phyloP scores from a whole-genome alignment of 2,329 filamentous ascomycete genomes.

The Calcarisporium arbuscula region DNA sequence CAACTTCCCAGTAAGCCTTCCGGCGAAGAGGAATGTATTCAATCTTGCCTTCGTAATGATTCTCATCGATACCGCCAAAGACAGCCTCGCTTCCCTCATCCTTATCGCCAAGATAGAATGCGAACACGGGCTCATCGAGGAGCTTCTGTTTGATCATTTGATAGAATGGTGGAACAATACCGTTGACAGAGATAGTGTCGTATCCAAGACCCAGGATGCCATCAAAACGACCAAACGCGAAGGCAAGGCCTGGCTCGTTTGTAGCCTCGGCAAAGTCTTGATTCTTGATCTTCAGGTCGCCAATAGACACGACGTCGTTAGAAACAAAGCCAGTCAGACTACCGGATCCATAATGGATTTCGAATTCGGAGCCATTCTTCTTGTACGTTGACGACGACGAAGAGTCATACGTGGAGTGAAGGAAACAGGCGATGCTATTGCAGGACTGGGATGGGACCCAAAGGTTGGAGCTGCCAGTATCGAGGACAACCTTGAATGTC shows the following conservation, averaged over 20 bases:
- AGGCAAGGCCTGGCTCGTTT: slow-evolving; percentile 89
- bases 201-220: slow-evolving; percentile 93
- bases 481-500: slow-evolving; percentile 95
- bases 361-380: slow-evolving; percentile 86
- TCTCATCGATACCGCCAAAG: slow-evolving; percentile 83
- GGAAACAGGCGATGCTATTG: slow-evolving; percentile 93
- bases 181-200: slow-evolving; percentile 95
- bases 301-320: slow-evolving; percentile 78
- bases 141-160: slow-evolving; percentile 86
- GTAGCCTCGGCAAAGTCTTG: slow-evolving; percentile 97
- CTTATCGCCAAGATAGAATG: slow-evolving; percentile 83
- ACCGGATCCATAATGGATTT: slow-evolving; percentile 93
- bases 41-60: slow-evolving; percentile 77
- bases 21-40: slow-evolving; percentile 90
- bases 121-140: slow-evolving; percentile 87
- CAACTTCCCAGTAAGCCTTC: slow-evolving; percentile 99
- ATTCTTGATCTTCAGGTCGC: slow-evolving; percentile 78
- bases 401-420: slow-evolving; percentile 95
- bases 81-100: slow-evolving; percentile 76
- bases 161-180: slow-evolving; percentile 93
- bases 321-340: slow-evolving; percentile 92
- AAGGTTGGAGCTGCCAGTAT: slow-evolving; percentile 97
- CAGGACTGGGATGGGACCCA: slow-evolving; percentile 94
- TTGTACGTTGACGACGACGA: slow-evolving; percentile 83
- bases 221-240: slow-evolving; percentile 96